These are phyloP conservation scores for Zalaria obscura DNA, from an alignment of 2,329 filamentous ascomycete genomes.

Conservation along the genomic window DNA sequence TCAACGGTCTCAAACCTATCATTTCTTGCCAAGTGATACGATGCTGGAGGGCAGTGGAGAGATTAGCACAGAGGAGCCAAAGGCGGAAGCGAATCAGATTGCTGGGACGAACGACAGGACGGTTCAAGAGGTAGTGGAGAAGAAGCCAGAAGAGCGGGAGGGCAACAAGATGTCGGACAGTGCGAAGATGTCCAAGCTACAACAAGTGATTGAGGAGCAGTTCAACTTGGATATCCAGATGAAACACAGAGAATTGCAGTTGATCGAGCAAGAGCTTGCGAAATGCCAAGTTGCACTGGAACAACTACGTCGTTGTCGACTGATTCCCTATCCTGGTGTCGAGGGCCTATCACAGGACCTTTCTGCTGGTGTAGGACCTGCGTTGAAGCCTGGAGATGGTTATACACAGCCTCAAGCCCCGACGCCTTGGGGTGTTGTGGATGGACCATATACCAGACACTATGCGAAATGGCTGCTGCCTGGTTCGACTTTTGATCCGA, in stretches of 20 bases:
- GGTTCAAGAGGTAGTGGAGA: background rate
- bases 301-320: constrained; percentile 79
- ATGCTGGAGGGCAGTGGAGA: too few species aligned
- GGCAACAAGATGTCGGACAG: background rate
- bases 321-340: constrained; percentile 76
- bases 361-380: constrained; percentile 58
- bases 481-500: constrained; percentile 65
- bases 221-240: constrained; percentile 82
- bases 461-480: constrained; percentile 92
- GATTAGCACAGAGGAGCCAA: too few species aligned
- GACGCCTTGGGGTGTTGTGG: constrained; percentile 76
- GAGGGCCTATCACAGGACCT: constrained; percentile 54
- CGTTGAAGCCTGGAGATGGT: constrained; percentile 47
- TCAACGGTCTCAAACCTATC: background rate
- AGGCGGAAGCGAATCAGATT: background rate
- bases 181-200: constrained; percentile 33
- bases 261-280: constrained; percentile 91
- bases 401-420: constrained; percentile 61
- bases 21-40: too few species aligned
- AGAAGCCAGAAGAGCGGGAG: background rate
- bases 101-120: background rate
- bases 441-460: constrained; percentile 87
- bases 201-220: constrained; percentile 68
- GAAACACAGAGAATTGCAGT: constrained; percentile 85
- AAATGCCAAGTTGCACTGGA: constrained; percentile 91